Evolutionary conservation across 352 stramenopile species (phyloP).

Genomic region (Globisporangium rhizosaccharum): DNA sequence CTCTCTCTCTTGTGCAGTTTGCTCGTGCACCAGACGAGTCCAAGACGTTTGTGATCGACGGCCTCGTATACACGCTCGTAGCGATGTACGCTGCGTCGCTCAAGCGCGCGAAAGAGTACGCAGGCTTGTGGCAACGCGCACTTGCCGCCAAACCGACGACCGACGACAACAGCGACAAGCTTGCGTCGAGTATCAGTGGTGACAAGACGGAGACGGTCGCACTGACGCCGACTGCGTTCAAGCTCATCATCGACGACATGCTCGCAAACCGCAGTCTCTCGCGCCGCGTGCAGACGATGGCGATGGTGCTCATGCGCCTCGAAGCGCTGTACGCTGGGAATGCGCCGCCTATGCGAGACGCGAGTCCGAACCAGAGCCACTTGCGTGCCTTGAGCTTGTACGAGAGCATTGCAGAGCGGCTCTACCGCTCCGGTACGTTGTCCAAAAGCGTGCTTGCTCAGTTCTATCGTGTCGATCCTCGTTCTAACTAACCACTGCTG

Average conservation of each 20-base stretch:
- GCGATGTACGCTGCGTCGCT: constrained; percentile 38
- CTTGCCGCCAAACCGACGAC: constrained; percentile 11
- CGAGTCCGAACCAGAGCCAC: constrained; percentile 16
- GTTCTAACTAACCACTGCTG: background rate
- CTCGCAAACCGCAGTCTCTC: constrained; percentile 47
- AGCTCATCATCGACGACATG: constrained; percentile 36
- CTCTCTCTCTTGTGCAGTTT: constrained; percentile 19
- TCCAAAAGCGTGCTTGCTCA: background rate
- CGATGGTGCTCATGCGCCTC: constrained; percentile 49
- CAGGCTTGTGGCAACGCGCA: constrained; percentile 40
- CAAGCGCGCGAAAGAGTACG: constrained; percentile 44
- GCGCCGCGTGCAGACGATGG: constrained; percentile 52
- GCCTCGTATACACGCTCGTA: constrained; percentile 44
- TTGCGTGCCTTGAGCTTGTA: constrained; percentile 32
- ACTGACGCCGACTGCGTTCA: constrained; percentile 30
- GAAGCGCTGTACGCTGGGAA: constrained; percentile 26
- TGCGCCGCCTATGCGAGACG: constrained; percentile 15
- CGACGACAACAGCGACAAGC: constrained; percentile 2
- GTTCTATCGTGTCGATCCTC: no score
- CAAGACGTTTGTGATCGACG: constrained; percentile 44
- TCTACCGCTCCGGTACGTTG: constrained; percentile 38
- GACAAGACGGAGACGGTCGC: background rate
- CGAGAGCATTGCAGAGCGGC: constrained; percentile 25
- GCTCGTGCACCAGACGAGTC: constrained; percentile 26
- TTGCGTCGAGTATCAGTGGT: no score